Percentiles rank a stretch among this genome's conserved stretches.
Evolutionary conservation across 73 alveolate genomes (phyloP).

Genomic region (Durusdinium trenchii): DNA sequence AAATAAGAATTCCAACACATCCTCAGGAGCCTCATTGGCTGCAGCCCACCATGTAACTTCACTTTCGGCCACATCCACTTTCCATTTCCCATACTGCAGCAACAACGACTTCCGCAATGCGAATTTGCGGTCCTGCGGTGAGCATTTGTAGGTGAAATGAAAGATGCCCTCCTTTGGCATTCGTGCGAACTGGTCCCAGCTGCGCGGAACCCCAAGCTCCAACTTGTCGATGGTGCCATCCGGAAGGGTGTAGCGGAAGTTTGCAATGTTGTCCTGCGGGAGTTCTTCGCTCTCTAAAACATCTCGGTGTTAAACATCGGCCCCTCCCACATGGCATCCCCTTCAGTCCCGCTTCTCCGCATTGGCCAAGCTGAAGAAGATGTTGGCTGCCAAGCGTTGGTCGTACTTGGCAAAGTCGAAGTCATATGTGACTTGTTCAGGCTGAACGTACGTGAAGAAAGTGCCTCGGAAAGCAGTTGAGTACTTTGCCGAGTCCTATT

Average conservation of each 20-base stretch:
- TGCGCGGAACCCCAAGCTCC: slow-evolving; percentile 87
- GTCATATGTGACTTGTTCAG: slow-evolving; percentile 81
- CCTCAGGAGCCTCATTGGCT: slow-evolving; percentile 76
- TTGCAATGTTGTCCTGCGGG: slow-evolving; percentile 62
- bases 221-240: slow-evolving; percentile 88
- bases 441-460: slow-evolving; percentile 77
- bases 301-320: not conserved
- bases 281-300: not conserved
- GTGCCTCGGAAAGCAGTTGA: too few species aligned
- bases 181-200: slow-evolving; percentile 62
- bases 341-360: slow-evolving; percentile 92
- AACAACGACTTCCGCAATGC: slow-evolving; percentile 34
- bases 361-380: slow-evolving; percentile 59
- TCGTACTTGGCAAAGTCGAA: slow-evolving; percentile 83
- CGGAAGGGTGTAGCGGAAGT: slow-evolving; percentile 90
- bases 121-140: slow-evolving; percentile 71
- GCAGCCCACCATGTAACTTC: slow-evolving; percentile 90
- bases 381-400: slow-evolving; percentile 92
- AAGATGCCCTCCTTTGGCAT: slow-evolving; percentile 68
- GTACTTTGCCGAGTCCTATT: too few species aligned
- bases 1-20: slow-evolving; percentile 76
- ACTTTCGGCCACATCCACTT: slow-evolving; percentile 64
- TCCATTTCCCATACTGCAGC: slow-evolving; percentile 79
- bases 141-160: slow-evolving; percentile 79
- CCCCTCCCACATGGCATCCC: not conserved